Evolutionary conservation across 257 asterid species (phyloP).

Genomic region (Nicotiana undulata): DNA sequence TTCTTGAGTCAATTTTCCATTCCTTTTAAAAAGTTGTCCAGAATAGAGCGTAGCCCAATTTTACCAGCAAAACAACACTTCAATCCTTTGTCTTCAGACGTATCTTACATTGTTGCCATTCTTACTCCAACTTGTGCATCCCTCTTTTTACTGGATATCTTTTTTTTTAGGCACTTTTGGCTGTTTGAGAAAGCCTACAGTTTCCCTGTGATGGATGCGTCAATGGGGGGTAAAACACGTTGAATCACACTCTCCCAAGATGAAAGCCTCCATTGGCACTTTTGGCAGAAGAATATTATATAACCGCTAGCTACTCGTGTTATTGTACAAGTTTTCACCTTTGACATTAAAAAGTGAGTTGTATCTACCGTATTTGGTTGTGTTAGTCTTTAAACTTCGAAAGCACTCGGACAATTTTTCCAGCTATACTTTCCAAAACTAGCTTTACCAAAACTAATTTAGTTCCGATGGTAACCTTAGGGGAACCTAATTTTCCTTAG

Average conservation of each 20-base stretch:
- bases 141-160: not conserved
- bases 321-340: no score
- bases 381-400: not conserved
- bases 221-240: not conserved
- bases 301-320: no score
- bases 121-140: not conserved
- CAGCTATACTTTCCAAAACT: not conserved
- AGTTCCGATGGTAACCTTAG: not conserved
- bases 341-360: not conserved
- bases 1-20: not conserved
- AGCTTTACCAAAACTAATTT: not conserved
- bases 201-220: not conserved
- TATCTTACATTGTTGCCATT: not conserved
- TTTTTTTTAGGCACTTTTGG: not conserved
- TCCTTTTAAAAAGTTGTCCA: not conserved
- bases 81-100: not conserved
- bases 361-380: not conserved
- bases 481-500: not conserved
- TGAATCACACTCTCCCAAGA: not conserved
- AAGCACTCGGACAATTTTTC: not conserved
- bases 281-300: no score
- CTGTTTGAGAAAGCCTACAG: not conserved
- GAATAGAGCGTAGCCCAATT: not conserved
- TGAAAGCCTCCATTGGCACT: no score
- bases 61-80: not conserved